Percentiles rank a stretch among this genome's conserved stretches.
Evolutionary conservation across 257 asterid species (phyloP).

Genomic region (Solanum medicagineum): DNA sequence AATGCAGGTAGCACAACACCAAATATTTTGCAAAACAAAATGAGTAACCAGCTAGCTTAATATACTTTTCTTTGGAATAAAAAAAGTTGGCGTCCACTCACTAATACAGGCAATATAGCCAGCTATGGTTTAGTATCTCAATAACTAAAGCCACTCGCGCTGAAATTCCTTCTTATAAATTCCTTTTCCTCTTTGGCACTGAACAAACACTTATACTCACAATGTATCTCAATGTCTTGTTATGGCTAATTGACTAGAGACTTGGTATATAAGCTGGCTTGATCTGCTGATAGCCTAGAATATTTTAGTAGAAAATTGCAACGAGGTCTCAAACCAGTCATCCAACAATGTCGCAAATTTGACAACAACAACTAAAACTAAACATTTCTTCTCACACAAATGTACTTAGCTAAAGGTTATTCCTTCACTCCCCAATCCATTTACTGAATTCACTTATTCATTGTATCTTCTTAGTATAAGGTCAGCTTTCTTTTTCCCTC

Average conservation of each 20-base stretch:
- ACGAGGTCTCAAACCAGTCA: background rate
- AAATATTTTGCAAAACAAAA: background rate
- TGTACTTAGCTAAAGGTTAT: background rate
- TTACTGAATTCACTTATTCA: background rate
- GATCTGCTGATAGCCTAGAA: background rate
- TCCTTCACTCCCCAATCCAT: background rate
- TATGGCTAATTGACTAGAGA: background rate
- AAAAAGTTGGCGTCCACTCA: background rate
- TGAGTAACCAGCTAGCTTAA: background rate
- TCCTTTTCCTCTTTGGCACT: background rate
- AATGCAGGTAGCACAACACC: background rate
- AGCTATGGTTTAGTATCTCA: background rate
- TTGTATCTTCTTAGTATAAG: background rate
- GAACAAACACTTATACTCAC: background rate
- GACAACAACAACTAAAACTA: background rate
- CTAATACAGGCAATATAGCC: background rate
- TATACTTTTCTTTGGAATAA: background rate
- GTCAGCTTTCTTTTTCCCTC: background rate
- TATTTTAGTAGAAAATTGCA: background rate
- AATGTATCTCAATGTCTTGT: background rate
- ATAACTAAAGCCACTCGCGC: background rate
- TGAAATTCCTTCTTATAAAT: background rate
- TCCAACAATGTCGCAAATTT: background rate
- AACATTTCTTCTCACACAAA: background rate
- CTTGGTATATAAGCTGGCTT: background rate